Conservation (phyloP, 2,329 filamentous ascomycete genomes). For the Colletotrichum aenigma region DNA sequence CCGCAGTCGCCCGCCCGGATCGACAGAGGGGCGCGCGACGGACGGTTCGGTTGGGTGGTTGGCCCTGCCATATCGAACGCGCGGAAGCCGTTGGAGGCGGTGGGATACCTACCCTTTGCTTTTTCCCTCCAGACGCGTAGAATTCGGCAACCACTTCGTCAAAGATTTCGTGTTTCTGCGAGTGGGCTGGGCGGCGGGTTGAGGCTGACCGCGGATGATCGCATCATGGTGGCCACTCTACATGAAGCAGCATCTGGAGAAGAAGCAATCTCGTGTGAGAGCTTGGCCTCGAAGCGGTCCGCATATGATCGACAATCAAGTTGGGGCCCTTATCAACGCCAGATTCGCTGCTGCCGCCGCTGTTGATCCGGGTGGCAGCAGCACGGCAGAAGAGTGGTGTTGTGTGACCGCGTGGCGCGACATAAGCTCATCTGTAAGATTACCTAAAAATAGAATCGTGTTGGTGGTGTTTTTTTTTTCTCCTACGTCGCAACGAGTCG, state of each 20-base stretch:
- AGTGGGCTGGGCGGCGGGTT: neutral
- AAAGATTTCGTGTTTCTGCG: neutral
- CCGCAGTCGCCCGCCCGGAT: neutral
- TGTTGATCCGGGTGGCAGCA: neutral
- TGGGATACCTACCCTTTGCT: neutral
- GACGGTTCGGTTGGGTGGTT: neutral
- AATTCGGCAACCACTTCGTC: neutral
- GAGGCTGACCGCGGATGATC: neutral
- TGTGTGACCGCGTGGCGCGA: neutral
- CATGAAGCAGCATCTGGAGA: neutral
- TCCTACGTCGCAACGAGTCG: neutral
- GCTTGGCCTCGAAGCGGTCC: neutral
- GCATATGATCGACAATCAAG: neutral
- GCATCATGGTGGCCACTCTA: neutral
- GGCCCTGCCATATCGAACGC: neutral
- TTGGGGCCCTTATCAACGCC: neutral
- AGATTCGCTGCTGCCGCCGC: neutral
- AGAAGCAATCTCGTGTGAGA: neutral
- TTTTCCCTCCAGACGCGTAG: neutral
- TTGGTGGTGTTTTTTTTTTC: neutral
- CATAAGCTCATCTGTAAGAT: neutral
- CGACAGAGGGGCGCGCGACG: neutral
- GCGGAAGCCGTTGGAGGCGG: neutral
- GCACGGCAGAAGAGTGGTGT: neutral
- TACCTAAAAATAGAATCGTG: conserved; percentile 1